Conservation (phyloP, 768 basidiomycete genomes). For the Glaciozyma antarctica region DNA sequence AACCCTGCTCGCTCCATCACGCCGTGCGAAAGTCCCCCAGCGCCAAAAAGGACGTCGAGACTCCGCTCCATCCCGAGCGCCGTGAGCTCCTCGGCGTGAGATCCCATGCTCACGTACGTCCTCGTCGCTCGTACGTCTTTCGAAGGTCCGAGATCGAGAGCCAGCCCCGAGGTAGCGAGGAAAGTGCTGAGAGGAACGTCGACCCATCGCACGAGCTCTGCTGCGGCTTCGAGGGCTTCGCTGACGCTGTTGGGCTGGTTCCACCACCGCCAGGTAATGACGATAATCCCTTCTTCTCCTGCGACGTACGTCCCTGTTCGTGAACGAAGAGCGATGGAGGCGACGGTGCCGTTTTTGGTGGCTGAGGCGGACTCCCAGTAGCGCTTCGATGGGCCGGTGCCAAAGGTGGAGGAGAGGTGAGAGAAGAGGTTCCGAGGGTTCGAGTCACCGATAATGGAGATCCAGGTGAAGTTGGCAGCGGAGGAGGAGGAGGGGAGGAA, state of each 20-base stretch:
- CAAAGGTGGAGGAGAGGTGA: conserved; percentile 12
- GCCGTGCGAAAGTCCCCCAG: conserved; percentile 3
- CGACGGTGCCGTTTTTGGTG: conserved; percentile 26
- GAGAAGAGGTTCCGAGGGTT: conserved; percentile 25
- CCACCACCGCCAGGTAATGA: conserved; percentile 29
- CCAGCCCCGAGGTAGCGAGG: not conserved
- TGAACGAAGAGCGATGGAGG: conserved; percentile 10
- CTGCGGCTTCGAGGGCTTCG: conserved; percentile 8
- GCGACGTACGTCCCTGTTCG: not conserved
- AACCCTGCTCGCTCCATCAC: conserved; percentile 8
- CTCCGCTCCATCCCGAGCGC: conserved; percentile 5
- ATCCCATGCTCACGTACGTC: conserved; percentile 24
- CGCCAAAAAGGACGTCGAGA: conserved; percentile 21
- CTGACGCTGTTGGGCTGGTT: conserved; percentile 7
- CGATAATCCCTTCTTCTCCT: not conserved
- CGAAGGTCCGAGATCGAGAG: not conserved
- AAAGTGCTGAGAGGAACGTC: conserved; percentile 14
- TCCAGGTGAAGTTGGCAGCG: conserved; percentile 4
- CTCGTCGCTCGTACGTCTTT: conserved; percentile 8
- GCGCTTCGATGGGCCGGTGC: conserved; percentile 2
- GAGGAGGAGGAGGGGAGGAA: not conserved
- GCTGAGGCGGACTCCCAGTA: not conserved
- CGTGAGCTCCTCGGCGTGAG: conserved; percentile 23
- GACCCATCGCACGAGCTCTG: conserved; percentile 16
- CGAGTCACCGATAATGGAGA: conserved; percentile 30